Base-by-base conservation (phyloP, 2,329 filamentous ascomycete species). In the Fusarium sublunatum region DNA sequence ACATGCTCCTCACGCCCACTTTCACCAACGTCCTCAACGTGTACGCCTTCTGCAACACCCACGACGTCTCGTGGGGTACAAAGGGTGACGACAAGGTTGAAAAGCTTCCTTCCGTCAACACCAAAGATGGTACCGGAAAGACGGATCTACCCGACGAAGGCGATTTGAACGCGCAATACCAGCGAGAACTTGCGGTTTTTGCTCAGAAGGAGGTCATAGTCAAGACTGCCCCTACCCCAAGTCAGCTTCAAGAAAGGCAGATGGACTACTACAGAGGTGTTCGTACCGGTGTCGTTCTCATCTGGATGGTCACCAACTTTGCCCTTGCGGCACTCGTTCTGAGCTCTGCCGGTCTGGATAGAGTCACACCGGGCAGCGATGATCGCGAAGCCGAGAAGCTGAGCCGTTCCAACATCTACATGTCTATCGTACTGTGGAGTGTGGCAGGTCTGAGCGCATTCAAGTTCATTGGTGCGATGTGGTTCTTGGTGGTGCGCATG, bases 11-110 rank as follows among this genome's bases (percentile, higher is more conserved):
- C 55, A 97, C 93, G 1, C 95, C 95, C 0, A 97, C 93, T 1
- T 99, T 97, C 79, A 96, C 96, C 81, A 99, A 98, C 78, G 93
- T 98, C 57, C 88, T 99, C 71, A 99, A 98, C 82, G 95, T 99
- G 54, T 99, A 98, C 78, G 94, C 94, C 60, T 99, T 99, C 79
- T 98, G 95, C 82, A 99, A 99, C 80, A 96, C 94, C 0, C 95
- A 99, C 85, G 95, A 99, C 75, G 93, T 99, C 19, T 96, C 93
- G 0, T 99, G 95, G 95, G 95, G 95, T 40, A 99, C 95, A 38
- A 99, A 98, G 78, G 95, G 95, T 70, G 95, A 98, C 75, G 94
- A 97, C 79, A 97, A 97, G 77, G 85, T 94, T 7, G 93, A 96
- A 70, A 93, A 94, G 73, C 86, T 97, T 49, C 92, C 92, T 2